These are phyloP conservation scores for Francoa sonchifolia DNA, from an alignment of 441 rosid genomes.

Conservation along the genomic window DNA sequence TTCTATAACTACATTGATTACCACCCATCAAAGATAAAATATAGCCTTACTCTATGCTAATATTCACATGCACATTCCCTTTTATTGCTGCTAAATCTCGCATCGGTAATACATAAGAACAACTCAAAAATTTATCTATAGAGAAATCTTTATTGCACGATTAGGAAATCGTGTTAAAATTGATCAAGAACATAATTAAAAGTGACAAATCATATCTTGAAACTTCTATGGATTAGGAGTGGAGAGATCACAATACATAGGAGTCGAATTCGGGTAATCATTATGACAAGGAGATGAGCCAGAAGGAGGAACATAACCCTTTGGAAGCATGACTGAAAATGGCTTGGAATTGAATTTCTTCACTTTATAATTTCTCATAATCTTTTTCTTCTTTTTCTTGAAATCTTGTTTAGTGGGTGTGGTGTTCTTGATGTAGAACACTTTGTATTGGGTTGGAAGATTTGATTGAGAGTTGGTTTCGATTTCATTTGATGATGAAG, in stretches of 20 bases:
- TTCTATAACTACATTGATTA: too few species aligned
- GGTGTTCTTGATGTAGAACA: constrained; percentile 26
- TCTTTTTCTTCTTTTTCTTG: constrained; percentile 6
- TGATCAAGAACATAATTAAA: too few species aligned
- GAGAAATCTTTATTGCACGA: too few species aligned
- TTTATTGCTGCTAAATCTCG: too few species aligned
- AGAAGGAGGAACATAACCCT: constrained; percentile 70
- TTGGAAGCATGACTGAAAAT: constrained; percentile 68
- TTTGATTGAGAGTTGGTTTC: neutral
- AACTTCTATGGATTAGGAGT: constrained; percentile 29
- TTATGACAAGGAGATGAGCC: constrained; percentile 77
- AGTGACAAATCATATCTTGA: too few species aligned
- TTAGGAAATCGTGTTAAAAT: too few species aligned
- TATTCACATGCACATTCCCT: too few species aligned
- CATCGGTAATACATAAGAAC: too few species aligned
- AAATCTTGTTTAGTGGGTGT: constrained; percentile 12
- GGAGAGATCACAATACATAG: constrained; percentile 40
- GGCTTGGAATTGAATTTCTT: constrained; percentile 22
- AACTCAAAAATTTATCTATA: too few species aligned
- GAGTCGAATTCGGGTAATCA: constrained; percentile 30
- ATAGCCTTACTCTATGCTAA: too few species aligned
- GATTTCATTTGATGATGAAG: neutral
- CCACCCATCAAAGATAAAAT: too few species aligned
- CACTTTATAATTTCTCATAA: constrained; percentile 21
- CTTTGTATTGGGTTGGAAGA: constrained; percentile 11